These are phyloP conservation scores for Fusarium begoniae DNA, from an alignment of 2,329 filamentous ascomycete species.

Conservation along the genomic window DNA sequence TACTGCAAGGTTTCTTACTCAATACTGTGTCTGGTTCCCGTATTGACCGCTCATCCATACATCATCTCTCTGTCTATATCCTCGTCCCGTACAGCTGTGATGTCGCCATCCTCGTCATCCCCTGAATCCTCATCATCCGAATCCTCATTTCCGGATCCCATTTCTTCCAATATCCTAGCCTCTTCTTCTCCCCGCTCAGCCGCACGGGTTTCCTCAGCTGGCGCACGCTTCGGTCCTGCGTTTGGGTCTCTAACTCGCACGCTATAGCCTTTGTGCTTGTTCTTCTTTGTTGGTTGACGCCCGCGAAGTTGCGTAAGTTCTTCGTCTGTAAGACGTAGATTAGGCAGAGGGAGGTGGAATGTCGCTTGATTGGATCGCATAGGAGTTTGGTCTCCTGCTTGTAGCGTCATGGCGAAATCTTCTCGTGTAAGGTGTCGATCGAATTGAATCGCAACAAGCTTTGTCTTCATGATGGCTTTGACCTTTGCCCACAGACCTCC, in stretches of 20 bases:
- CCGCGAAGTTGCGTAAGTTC: constrained; percentile 49
- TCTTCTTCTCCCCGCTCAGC: constrained; percentile 40
- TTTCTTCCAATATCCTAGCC: constrained; percentile 34
- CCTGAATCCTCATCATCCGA: constrained; percentile 44
- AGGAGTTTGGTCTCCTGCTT: constrained; percentile 49
- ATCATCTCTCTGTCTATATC: constrained; percentile 25
- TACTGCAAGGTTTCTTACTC: not conserved
- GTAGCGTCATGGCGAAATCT: constrained; percentile 49
- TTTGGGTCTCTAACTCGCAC: constrained; percentile 43
- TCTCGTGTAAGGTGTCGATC: constrained; percentile 57
- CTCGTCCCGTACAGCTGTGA: constrained; percentile 11
- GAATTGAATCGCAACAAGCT: constrained; percentile 75
- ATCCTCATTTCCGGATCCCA: constrained; percentile 41
- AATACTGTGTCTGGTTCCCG: not conserved
- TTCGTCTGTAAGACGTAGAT: constrained; percentile 48
- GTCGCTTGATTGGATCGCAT: constrained; percentile 44
- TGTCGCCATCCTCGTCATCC: constrained; percentile 34
- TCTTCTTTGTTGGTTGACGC: constrained; percentile 48
- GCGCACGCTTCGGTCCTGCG: constrained; percentile 25
- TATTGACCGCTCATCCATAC: constrained; percentile 1
- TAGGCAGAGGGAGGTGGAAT: constrained; percentile 48
- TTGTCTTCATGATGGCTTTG: constrained; percentile 87
- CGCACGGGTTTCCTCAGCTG: constrained; percentile 24
- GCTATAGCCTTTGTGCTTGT: constrained; percentile 49
- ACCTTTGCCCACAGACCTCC: constrained; percentile 84